These are phyloP conservation scores for Acorus calamus DNA, from an alignment of 106 monocot species.

Conservation along the genomic window DNA sequence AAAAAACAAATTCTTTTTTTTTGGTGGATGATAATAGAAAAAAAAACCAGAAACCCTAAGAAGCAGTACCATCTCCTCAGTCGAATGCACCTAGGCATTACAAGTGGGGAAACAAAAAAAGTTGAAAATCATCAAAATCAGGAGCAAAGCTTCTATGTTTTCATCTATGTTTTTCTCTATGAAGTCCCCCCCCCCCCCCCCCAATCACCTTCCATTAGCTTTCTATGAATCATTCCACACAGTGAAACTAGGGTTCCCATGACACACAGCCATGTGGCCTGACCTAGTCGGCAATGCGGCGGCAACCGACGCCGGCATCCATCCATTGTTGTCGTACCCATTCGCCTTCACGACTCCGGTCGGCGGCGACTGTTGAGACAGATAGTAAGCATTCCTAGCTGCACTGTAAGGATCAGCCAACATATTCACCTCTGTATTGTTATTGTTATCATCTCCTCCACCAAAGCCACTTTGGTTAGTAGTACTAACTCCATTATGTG, in stretches of 20 bases:
- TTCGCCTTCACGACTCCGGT: constrained; percentile 10
- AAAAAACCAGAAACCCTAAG: constrained; percentile 3
- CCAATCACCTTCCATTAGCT: background rate
- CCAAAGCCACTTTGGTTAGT: constrained; percentile 16
- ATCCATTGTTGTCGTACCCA: constrained; percentile 13
- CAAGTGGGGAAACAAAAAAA: background rate
- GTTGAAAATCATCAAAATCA: background rate
- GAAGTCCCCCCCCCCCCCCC: background rate
- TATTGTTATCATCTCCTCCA: constrained; percentile 29
- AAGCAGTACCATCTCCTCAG: background rate
- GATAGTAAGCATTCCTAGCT: constrained; percentile 26
- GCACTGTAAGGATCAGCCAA: constrained; percentile 29
- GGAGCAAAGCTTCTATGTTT: background rate
- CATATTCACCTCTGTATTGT: constrained; percentile 27
- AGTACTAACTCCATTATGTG: constrained; percentile 13
- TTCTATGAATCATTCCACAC: constrained; percentile 69
- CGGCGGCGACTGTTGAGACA: constrained; percentile 13
- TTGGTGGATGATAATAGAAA: background rate
- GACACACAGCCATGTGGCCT: constrained; percentile 11
- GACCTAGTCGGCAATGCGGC: constrained; percentile 2
- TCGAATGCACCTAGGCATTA: too few species aligned
- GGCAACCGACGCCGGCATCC: constrained; percentile 18
- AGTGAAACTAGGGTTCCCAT: constrained; percentile 50
- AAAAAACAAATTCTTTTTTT: background rate
- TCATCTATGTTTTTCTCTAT: background rate